These are phyloP conservation scores for Rubus parviflorus DNA, from an alignment of 306 rosid species.

Conservation along the genomic window DNA sequence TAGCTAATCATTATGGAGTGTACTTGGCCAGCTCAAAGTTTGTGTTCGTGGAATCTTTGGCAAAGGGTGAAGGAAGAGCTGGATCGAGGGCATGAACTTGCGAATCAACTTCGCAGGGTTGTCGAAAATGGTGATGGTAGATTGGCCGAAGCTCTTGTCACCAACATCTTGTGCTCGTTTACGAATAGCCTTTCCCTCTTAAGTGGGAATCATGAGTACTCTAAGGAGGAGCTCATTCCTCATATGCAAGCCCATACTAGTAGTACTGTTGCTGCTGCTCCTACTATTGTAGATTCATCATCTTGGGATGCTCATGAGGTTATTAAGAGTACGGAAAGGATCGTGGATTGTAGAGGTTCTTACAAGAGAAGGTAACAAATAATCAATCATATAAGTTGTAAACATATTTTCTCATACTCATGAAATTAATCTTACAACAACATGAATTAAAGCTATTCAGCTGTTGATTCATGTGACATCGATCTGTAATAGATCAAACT, in stretches of 20 bases:
- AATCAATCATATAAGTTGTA: background rate
- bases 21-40: background rate
- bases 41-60: background rate
- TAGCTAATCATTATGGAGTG: background rate
- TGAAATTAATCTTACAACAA: background rate
- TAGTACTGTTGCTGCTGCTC: background rate
- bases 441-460: background rate
- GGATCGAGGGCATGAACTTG: constrained; percentile 37
- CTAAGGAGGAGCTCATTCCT: background rate
- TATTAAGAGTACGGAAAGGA: constrained; percentile 25
- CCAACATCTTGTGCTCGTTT: constrained; percentile 38
- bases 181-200: constrained; percentile 37
- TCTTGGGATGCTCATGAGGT: constrained; percentile 25
- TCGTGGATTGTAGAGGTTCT: constrained; percentile 41
- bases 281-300: background rate
- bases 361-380: constrained; percentile 57
- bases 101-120: constrained; percentile 30
- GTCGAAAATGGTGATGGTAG: constrained; percentile 5
- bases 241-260: background rate
- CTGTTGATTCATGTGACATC: background rate
- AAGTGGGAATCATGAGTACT: constrained; percentile 8
- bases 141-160: constrained; percentile 30
- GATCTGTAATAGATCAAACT: background rate
- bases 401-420: background rate
- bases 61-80: constrained; percentile 38